Evolutionary conservation across 257 asterid species (phyloP), one percentile per base, ranked within the genome.

Genomic region (Petunia axillaris): DNA sequence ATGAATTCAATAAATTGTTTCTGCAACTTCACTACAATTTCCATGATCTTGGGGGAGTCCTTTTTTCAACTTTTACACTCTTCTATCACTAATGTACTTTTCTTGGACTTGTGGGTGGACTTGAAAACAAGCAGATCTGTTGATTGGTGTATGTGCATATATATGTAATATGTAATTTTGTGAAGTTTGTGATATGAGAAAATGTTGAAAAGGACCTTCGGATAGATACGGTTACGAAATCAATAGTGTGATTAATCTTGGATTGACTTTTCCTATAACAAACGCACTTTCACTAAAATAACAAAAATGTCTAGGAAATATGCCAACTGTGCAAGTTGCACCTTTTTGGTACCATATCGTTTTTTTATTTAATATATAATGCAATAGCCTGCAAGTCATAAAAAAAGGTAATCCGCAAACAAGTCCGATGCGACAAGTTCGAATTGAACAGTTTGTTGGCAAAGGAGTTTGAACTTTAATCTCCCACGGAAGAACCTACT

Each of bases 21-120:
- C 86, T 85, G 84, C 68, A 85, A 77, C 81, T 76, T 79, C 35
- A 5, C 75, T 35, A 79, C 50, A 6, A 66, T 62, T 15, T 82
- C 85, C 84, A 85, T 82, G 77, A 15, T n/a, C 9, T 50, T 73
- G 62, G 62, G 35, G 43, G 5, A 50, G 63, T 64, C n/a, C 5
- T 64, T 6, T 64, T 39, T 2, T 25, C 37, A 64, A 9, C 39
- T 64, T 2, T 4, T 7, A 37, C 5, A 38, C 50, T 64, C 10
- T 64, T 38, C 10, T 6, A 38, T 64, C 10, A 39, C 25, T 64
- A 14, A 25, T 25, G 25, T 25, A 25, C 25, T 25, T 25, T 4
- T 15, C 40, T 8, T 66, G 48, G 52, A 66, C 64, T 59, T 16
- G 6, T 2, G 8, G 62, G 62, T 14, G 35, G 62, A 55, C 36